Percentiles rank a stretch among this genome's conserved stretches.
Evolutionary conservation across 768 basidiomycete species (phyloP).

Genomic region (Leccinum aurantiacum): DNA sequence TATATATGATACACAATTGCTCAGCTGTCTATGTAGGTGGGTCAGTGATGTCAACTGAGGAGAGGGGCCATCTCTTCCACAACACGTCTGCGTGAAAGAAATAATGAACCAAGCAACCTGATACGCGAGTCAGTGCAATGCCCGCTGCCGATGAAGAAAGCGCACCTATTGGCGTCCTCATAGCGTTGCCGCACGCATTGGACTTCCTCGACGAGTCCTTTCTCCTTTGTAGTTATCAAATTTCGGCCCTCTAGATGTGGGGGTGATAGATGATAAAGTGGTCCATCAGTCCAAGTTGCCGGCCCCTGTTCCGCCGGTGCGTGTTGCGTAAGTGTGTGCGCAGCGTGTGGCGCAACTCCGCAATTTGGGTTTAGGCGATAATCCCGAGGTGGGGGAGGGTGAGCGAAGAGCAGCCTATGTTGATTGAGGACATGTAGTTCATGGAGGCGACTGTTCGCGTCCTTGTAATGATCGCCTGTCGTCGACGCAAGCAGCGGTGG

Average conservation of each 20-base stretch:
- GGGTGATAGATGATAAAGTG: conserved; percentile 5
- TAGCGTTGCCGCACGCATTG: conserved; percentile 57
- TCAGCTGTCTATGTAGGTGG: background rate
- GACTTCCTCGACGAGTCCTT: conserved; percentile 39
- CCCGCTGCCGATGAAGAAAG: background rate
- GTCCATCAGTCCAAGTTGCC: conserved; percentile 2
- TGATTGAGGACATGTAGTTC: conserved; percentile 70
- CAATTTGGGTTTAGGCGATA: background rate
- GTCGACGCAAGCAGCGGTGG: conserved; percentile 3
- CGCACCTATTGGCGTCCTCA: conserved; percentile 64
- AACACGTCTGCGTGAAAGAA: conserved; percentile 56
- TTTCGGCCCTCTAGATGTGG: conserved; percentile 1
- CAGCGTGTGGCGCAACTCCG: background rate
- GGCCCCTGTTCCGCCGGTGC: conserved; percentile 1
- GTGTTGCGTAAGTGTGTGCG: conserved; percentile 1
- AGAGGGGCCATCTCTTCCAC: conserved; percentile 16
- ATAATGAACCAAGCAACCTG: conserved; percentile 63
- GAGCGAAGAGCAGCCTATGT: conserved; percentile 51
- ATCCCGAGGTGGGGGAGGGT: conserved; percentile 16
- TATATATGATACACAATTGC: conserved; percentile 2
- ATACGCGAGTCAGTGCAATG: conserved; percentile 7
- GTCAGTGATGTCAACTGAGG: conserved; percentile 4
- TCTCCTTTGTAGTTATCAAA: conserved; percentile 7
- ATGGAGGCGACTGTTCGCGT: conserved; percentile 63
- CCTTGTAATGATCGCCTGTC: conserved; percentile 48